phyloP scores from a whole-genome alignment of 495 filamentous ascomycete genomes.

The Mytilinidion resinicola region DNA sequence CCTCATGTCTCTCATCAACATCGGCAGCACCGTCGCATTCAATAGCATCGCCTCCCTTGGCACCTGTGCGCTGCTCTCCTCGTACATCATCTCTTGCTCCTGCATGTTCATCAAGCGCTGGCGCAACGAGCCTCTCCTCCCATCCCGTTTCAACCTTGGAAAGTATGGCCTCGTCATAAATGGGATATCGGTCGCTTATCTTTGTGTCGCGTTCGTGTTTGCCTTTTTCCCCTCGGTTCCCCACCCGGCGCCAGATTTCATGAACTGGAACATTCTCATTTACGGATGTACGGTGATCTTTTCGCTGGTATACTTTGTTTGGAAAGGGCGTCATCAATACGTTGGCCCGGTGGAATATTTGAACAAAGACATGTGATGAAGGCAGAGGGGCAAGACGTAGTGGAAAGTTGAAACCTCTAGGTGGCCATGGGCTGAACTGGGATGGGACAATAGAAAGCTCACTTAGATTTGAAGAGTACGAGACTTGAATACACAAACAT shows the following conservation, averaged over 20 bases:
- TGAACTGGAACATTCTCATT: conserved; percentile 33
- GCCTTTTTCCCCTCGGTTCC: conserved; percentile 26
- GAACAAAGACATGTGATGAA: conserved; percentile 22
- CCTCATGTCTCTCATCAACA: conserved; percentile 45
- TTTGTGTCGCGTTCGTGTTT: conserved; percentile 23
- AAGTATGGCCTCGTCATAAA: conserved; percentile 24
- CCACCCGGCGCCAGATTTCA: conserved; percentile 13
- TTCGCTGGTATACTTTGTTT: conserved; percentile 22
- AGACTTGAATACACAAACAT: too few relatives aligned
- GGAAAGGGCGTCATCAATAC: conserved; percentile 26
- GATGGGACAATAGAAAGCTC: too few relatives aligned
- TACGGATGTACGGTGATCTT: conserved; percentile 27
- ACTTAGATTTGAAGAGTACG: too few relatives aligned
- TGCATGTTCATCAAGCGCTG: conserved; percentile 17
- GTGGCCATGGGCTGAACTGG: too few relatives aligned
- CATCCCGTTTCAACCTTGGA: conserved; percentile 21
- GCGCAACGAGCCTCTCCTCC: conserved; percentile 17
- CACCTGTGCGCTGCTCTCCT: conserved; percentile 8
- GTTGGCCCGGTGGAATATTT: conserved; percentile 33
- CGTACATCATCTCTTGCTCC: conserved; percentile 11
- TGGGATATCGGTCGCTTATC: conserved; percentile 19
- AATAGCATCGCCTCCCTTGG: conserved; percentile 4
- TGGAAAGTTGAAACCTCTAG: too few relatives aligned
- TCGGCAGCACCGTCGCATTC: conserved; percentile 42
- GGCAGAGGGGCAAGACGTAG: not conserved